Base-by-base conservation (phyloP, 2,329 filamentous ascomycete genomes). In the Aureobasidium musti region DNA sequence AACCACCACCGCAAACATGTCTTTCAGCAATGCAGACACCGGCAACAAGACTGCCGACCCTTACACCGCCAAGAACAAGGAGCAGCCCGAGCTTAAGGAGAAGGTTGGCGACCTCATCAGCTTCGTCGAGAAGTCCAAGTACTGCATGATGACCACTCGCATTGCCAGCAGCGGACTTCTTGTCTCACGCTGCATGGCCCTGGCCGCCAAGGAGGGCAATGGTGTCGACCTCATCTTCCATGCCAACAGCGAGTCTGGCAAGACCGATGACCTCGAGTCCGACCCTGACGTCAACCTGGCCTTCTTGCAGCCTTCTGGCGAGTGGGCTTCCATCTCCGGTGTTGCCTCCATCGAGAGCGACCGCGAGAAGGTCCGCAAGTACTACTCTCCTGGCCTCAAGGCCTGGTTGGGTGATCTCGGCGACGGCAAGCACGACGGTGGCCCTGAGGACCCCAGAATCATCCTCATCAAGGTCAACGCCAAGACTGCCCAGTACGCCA, bases 311-410 rank as follows among this genome's bases (percentile, higher is more conserved):
- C 77, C 79, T 70, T 86, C 86, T 2, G 91, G 92, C 71, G 88
- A 94, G 77, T 97, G 92, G 92, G 92, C 92, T 0, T 95, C 91
- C 2, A 82, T 96, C 69, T 90, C 90, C n/a, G 92, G 92, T 60
- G 83, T 82, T 0, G 88, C 91, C 0, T 81, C 79, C 30, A 83
- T 96, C 71, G 81, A 90, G 72, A 90, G 89, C 17, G 89, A 94
- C 74, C 86, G 88, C 26, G 81, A 80, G 1, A 78, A 86, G 26
- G 84, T 96, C 66, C 83, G 86, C 76, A 90, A 93, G 78, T 86
- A 92, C 79, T 96, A 96, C 79, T 88, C 82, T 26, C 84, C 87
- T 0, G 76, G 82, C 0, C 81, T 96, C 68, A 93, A 92, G 81
- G 89, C 91, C 0, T 96, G 92, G 92, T 74, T 97, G 19, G 92